phyloP scores from a whole-genome alignment of 2,329 filamentous ascomycete genomes.

The Mollisiaceae sp. region DNA sequence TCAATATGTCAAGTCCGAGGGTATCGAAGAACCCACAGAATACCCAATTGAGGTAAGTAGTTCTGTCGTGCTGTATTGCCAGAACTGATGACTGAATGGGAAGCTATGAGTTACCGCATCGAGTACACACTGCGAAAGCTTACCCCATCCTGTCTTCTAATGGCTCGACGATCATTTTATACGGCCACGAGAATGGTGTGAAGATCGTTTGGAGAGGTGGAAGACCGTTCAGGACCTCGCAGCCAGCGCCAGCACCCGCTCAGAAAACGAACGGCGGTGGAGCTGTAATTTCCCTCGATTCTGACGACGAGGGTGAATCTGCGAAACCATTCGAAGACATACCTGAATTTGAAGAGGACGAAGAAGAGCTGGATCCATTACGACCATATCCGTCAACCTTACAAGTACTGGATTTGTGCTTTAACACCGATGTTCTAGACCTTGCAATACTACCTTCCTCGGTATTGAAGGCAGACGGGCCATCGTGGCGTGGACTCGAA shows the following conservation, averaged over 20 bases:
- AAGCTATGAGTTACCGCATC: slow-evolving; percentile 64
- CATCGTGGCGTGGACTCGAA: slow-evolving; percentile 50
- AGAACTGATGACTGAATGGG: slow-evolving; percentile 11
- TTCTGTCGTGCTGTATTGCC: neutral
- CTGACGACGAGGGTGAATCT: slow-evolving; percentile 59
- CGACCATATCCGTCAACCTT: slow-evolving; percentile 57
- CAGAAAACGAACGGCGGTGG: slow-evolving; percentile 59
- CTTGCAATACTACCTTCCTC: slow-evolving; percentile 60
- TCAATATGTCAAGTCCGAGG: slow-evolving; percentile 26
- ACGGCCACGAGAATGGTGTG: slow-evolving; percentile 67
- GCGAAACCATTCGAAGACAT: slow-evolving; percentile 53
- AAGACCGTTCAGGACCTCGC: slow-evolving; percentile 58
- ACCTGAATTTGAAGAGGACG: slow-evolving; percentile 62
- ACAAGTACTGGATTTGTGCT: slow-evolving; percentile 65
- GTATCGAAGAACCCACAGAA: slow-evolving; percentile 37
- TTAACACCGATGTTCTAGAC: slow-evolving; percentile 60
- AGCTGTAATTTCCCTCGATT: slow-evolving; percentile 66
- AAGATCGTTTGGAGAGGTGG: slow-evolving; percentile 68
- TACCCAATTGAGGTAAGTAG: slow-evolving; percentile 38
- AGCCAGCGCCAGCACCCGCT: slow-evolving; percentile 39
- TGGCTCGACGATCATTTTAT: slow-evolving; percentile 66
- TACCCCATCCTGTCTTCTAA: slow-evolving; percentile 68
- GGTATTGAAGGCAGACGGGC: slow-evolving; percentile 54
- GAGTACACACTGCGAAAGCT: slow-evolving; percentile 63
- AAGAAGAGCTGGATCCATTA: slow-evolving; percentile 45